Evolutionary conservation across 2,329 filamentous ascomycete genomes (phyloP).

Genomic region (Pseudogymnoascus sp.): DNA sequence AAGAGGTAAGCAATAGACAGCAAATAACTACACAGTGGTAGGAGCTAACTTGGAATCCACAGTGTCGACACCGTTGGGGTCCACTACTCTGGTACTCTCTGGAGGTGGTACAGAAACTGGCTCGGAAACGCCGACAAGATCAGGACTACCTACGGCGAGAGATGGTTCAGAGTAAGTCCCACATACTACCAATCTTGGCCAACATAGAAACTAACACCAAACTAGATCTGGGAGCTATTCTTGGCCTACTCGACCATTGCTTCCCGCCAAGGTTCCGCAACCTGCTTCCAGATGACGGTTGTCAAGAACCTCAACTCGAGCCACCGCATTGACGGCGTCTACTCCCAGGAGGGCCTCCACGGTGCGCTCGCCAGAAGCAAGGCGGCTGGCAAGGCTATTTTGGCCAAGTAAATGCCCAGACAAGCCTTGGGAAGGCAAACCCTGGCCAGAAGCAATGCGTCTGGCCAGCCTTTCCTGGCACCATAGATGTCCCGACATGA

Average conservation of each 20-base stretch:
- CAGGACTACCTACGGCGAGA: conserved; percentile 58
- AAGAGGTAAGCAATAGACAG: conserved; percentile 34
- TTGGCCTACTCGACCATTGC: conserved; percentile 77
- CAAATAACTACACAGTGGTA: conserved; percentile 18
- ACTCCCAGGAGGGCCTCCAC: conserved; percentile 58
- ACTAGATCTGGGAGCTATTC: conserved; percentile 84
- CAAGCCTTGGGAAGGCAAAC: background rate
- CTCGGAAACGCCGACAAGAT: conserved; percentile 63
- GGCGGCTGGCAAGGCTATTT: conserved; percentile 9
- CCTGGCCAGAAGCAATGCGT: background rate
- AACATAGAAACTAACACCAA: background rate
- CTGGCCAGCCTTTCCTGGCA: background rate
- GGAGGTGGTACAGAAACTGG: conserved; percentile 70
- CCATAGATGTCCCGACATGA: background rate
- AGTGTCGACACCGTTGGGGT: conserved; percentile 18
- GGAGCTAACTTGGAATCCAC: background rate
- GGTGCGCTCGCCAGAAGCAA: conserved; percentile 40
- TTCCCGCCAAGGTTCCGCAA: conserved; percentile 74
- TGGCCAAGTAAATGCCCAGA: background rate
- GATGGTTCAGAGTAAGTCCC: conserved; percentile 57
- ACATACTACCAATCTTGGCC: background rate
- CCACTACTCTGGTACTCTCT: conserved; percentile 62
- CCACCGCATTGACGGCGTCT: conserved; percentile 69
- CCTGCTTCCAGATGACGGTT: conserved; percentile 77
- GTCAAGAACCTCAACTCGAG: conserved; percentile 88